Evolutionary conservation across 257 asterid species (phyloP).

Genomic region (Solanum ahanhuiri): DNA sequence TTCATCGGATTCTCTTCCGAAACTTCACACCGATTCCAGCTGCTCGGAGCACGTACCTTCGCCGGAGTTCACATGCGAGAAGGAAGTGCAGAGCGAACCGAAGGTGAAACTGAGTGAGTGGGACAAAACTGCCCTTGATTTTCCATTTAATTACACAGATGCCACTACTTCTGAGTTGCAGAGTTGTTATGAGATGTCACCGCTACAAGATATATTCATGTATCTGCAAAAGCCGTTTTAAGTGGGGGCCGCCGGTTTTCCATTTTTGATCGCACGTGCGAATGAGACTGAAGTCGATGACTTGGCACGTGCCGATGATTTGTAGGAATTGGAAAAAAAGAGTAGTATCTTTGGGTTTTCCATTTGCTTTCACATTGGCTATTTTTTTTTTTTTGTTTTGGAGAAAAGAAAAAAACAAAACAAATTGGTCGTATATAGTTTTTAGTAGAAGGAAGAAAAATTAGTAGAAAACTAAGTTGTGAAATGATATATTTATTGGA

Average conservation of each 20-base stretch:
- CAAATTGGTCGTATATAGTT: not conserved
- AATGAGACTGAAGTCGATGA: not conserved
- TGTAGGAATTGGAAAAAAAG: not conserved
- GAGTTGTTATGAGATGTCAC: not conserved
- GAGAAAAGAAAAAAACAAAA: not conserved
- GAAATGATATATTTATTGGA: not conserved
- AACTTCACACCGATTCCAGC: conserved; percentile 51
- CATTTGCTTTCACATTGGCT: not conserved
- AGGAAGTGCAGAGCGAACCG: conserved; percentile 60
- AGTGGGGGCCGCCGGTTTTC: not conserved
- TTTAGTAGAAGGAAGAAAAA: not conserved
- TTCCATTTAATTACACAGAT: not conserved
- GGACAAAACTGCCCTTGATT: not conserved
- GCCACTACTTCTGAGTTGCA: not conserved
- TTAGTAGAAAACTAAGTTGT: not conserved
- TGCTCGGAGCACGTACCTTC: conserved; percentile 49
- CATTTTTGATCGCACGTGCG: not conserved
- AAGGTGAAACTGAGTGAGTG: conserved; percentile 39
- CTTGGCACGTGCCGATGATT: not conserved
- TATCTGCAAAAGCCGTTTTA: not conserved
- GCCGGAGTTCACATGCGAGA: conserved; percentile 32
- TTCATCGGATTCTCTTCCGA: conserved; percentile 40
- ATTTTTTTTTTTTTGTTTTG: not conserved
- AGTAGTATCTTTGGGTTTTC: too few species aligned
- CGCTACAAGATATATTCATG: conserved; percentile 8